Base-by-base conservation (phyloP, 1,284 basidiomycete genomes). In the Cutaneotrichosporon curvatum region DNA sequence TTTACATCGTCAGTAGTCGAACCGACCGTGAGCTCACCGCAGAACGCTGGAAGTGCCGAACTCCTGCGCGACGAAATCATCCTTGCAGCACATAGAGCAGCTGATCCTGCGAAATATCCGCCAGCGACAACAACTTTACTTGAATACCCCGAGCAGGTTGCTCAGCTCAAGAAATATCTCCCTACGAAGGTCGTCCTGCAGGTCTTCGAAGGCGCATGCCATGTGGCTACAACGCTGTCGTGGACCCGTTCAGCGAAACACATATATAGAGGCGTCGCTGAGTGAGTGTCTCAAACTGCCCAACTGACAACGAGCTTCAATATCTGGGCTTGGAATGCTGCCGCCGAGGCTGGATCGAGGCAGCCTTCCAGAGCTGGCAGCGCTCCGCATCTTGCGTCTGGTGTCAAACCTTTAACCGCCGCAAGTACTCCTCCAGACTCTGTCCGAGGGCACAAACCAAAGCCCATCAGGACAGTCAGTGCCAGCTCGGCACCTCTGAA, bases 111-210 rank as follows among this genome's bases (percentile, higher is more conserved):
- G 0, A 54, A 55, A 28, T 76, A 74, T 44, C 68, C 65, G 0
- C 70, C 75, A 2, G 54, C 64, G 2, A 51, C 65, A 1, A 56
- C 53, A 4, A 67, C 73, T 0, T 60, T 76, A 12, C 52, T 61
- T 3, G 62, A 67, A 36, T 74, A 70, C 42, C 70, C 71, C 12
- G 62, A 67, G 19, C 71, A 70, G 47, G 59, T 60, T 5, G 59
- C 60, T 3, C 53, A 68, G 18, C 56, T 73, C 4, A 56, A 61
- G 55, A 68, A 73, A 47, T 70, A 71, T 43, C 60, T 68, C 33
- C 75, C 76, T 2, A 77, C 76, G 0, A 67, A 74, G 43, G 74
- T 76, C 9, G 74, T 75, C 47, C 57, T 76, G n/a, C 67, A 72
- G 52, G 63, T 71, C n/a, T 69, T 67, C 43, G 69, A 72, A 40